Base-by-base conservation (phyloP, 73 alveolate species). In the Vitrella brassicaformis region DNA sequence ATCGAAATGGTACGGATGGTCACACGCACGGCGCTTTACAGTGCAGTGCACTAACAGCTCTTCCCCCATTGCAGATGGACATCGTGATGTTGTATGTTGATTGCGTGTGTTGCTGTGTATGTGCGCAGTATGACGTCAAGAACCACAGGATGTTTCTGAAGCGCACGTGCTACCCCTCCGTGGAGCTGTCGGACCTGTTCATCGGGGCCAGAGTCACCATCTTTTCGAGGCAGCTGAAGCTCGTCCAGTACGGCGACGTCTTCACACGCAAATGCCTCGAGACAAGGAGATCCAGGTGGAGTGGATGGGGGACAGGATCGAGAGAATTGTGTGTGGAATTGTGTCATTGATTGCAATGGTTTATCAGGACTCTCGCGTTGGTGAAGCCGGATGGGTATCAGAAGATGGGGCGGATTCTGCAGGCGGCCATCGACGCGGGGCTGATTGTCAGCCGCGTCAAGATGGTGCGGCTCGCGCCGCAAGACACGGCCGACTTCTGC, bases 361-460 rank as follows among this genome's bases (percentile, higher is more conserved):
- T n/a, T n/a, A n/a, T 75, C 39, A 86, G 92, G 32, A 94, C 99
- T 1, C 93, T 93, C 79, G 98, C 93, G 29, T 91, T 94, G 99
- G 91, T 94, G 65, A 94, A 94, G 72, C 99, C 99, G 46, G 98
- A 93, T 81, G 95, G 95, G 30, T 94, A 94, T 79, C 82, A 86
- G 66, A 86, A 94, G 70, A 91, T 94, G 28, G 99, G 99, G 39
- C 89, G 93, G 76, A 90, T 94, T 47, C 86, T 94, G 22, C 91
- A 88, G 39, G 82, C 86, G 71, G 86, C 93, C 67, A 85, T 87
- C 47, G 71, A 87, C 67, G 81, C 81, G 72, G 98, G 98, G 27
- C 91, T 94, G 85, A 88, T 87, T 66, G 91, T 94, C 72, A 85
- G 89, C 75, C 90, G 93, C 78, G 81, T 94, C 73, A 94, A 94